A percentile compares a stretch with the other conserved stretches of the same genome.
Conservation (phyloP, 2,329 filamentous ascomycete genomes). For the Byssoonygena ceratinophila region DNA sequence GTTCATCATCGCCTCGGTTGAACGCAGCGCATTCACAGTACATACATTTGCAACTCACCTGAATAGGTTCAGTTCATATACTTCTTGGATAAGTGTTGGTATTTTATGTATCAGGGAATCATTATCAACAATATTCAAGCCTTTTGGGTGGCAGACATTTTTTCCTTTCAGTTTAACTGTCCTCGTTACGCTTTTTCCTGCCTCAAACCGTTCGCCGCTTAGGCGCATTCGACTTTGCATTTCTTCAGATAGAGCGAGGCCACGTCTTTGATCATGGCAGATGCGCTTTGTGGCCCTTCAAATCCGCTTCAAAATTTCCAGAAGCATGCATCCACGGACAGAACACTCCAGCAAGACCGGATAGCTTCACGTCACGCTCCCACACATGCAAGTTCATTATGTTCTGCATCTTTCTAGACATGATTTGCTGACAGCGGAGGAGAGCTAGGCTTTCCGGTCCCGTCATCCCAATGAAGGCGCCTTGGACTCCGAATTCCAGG, state of each 20-base stretch:
- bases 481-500: slow-evolving; percentile 57
- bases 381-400: slow-evolving; percentile 42
- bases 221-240: no score
- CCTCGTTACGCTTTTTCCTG: no score
- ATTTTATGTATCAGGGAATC: no score
- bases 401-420: neutral
- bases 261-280: slow-evolving; percentile 45
- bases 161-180: no score
- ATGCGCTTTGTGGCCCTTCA: slow-evolving; percentile 62
- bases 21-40: neutral
- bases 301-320: slow-evolving; percentile 64
- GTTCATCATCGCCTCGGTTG: slow-evolving; percentile 8
- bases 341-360: slow-evolving; percentile 63
- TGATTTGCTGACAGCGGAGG: neutral
- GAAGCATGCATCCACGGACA: slow-evolving; percentile 57
- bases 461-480: slow-evolving; percentile 44
- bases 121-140: no score
- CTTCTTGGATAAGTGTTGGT: no score
- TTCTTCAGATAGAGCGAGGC: neutral
- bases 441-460: slow-evolving; percentile 51
- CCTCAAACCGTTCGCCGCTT: no score
- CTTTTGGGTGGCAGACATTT: no score
- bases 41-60: neutral
- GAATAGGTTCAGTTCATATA: neutral
- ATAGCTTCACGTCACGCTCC: slow-evolving; percentile 45